A percentile compares a stretch with the other conserved stretches of the same genome.
Evolutionary conservation across 2,329 filamentous ascomycete species (phyloP).

Genomic region (Fusarium stilboides): DNA sequence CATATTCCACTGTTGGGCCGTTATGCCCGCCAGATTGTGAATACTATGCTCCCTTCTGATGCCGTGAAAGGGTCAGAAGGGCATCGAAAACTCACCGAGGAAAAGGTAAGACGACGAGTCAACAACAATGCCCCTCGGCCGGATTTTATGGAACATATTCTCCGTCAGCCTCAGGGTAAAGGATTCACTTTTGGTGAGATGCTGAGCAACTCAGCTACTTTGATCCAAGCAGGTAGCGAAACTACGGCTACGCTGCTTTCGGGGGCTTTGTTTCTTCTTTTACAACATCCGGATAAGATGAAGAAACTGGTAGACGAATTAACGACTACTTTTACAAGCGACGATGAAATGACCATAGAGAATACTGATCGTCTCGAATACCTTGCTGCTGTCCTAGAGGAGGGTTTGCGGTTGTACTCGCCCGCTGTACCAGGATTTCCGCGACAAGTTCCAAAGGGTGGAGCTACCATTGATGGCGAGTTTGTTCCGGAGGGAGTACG

Average conservation of each 20-base stretch:
- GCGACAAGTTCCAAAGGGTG: slow-evolving; percentile 13
- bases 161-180: slow-evolving; percentile 20
- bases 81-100: slow-evolving; percentile 27
- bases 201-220: slow-evolving; percentile 24
- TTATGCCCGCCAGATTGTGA: slow-evolving; percentile 31
- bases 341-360: slow-evolving; percentile 23
- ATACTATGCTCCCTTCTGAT: slow-evolving; percentile 27
- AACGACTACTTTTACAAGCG: slow-evolving; percentile 6
- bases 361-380: slow-evolving; percentile 23
- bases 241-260: slow-evolving; percentile 33
- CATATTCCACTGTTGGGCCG: slow-evolving; percentile 27
- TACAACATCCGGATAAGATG: slow-evolving; percentile 9
- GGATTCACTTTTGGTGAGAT: slow-evolving; percentile 28
- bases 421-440: slow-evolving; percentile 31
- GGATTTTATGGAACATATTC: slow-evolving; percentile 27
- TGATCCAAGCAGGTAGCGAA: slow-evolving; percentile 31
- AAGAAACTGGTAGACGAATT: slow-evolving; percentile 19
- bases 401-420: slow-evolving; percentile 28
- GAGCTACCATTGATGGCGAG: slow-evolving; percentile 25
- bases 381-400: slow-evolving; percentile 23
- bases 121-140: slow-evolving; percentile 28
- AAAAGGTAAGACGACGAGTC: slow-evolving; percentile 29
- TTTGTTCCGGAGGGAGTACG: slow-evolving; percentile 27
- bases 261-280: slow-evolving; percentile 20
- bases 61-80: slow-evolving; percentile 25